These are phyloP conservation scores for Melaleuca quinquenervia DNA, from an alignment of 345 rosid genomes.

Conservation along the genomic window DNA sequence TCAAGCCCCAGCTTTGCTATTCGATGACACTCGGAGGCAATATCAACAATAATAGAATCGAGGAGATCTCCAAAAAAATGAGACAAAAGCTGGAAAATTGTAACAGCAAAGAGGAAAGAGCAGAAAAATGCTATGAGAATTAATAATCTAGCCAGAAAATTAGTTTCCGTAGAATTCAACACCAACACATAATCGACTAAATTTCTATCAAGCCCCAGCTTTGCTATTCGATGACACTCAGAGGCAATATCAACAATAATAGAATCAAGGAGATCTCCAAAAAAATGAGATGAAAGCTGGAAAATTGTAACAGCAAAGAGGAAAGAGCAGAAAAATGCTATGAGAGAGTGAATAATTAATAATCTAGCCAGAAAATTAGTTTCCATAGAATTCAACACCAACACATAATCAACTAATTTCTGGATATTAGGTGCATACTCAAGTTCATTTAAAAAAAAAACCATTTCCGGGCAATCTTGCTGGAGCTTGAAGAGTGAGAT, in stretches of 20 bases:
- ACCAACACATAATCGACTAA: conserved; percentile 19
- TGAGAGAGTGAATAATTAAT: background rate
- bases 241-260: conserved; percentile 92
- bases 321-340: background rate
- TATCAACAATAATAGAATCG: conserved; percentile 85
- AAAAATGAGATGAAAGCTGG: conserved; percentile 63
- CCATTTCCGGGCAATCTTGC: background rate
- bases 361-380: background rate
- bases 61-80: conserved; percentile 58
- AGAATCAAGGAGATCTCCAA: conserved; percentile 68
- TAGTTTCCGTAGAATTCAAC: background rate
- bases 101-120: background rate
- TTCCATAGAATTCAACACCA: background rate
- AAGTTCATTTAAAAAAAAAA: background rate
- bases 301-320: background rate
- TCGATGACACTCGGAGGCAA: conserved; percentile 91
- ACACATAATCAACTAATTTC: background rate
- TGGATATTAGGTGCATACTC: background rate
- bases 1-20: conserved; percentile 78
- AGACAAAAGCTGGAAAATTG: conserved; percentile 43
- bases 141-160: background rate
- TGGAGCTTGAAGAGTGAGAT: background rate
- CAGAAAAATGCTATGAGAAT: background rate
- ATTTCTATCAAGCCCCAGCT: conserved; percentile 73
- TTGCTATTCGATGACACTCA: conserved; percentile 78